Evolutionary conservation across 306 rosid species (phyloP).

Genomic region (Lathyrus oleraceus): DNA sequence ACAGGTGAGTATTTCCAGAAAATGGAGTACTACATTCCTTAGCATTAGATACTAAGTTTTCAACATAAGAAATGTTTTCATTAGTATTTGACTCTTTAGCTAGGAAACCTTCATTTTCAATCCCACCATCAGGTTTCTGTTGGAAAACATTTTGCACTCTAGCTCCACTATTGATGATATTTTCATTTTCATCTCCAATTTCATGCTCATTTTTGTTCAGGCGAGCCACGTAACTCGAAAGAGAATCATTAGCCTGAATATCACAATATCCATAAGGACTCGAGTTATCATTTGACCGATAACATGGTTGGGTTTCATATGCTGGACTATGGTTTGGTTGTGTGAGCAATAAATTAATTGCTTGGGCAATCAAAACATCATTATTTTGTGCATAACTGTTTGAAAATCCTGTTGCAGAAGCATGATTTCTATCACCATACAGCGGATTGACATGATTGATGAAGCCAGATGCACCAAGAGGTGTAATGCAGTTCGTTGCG

Average conservation of each 20-base stretch:
- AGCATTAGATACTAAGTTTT: conserved; percentile 29
- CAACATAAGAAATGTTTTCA: conserved; percentile 38
- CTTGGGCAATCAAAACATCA: conserved; percentile 14
- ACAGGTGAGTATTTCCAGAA: conserved; percentile 13
- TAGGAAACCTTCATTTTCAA: conserved; percentile 34
- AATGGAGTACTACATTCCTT: conserved; percentile 38
- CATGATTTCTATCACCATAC: conserved; percentile 25
- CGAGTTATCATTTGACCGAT: conserved; percentile 32
- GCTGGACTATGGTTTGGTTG: conserved; percentile 27
- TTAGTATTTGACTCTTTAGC: conserved; percentile 26
- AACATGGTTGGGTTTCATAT: conserved; percentile 35
- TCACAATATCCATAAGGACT: conserved; percentile 28
- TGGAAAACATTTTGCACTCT: conserved; percentile 20
- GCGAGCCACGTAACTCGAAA: conserved; percentile 30
- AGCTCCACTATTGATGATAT: conserved; percentile 15
- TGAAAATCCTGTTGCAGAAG: conserved; percentile 37
- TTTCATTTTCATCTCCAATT: conserved; percentile 28
- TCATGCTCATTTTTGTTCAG: conserved; percentile 36
- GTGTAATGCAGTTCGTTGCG: conserved; percentile 6
- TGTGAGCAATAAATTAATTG: neutral
- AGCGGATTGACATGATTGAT: conserved; percentile 32
- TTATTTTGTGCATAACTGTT: conserved; percentile 35
- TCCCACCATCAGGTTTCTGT: conserved; percentile 5
- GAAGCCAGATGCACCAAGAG: conserved; percentile 35
- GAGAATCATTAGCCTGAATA: conserved; percentile 35